A percentile compares a stretch with the other conserved stretches of the same genome.
phyloP scores from a whole-genome alignment of 371 early-diverging fungal species.

The Catenaria anguillulae region DNA sequence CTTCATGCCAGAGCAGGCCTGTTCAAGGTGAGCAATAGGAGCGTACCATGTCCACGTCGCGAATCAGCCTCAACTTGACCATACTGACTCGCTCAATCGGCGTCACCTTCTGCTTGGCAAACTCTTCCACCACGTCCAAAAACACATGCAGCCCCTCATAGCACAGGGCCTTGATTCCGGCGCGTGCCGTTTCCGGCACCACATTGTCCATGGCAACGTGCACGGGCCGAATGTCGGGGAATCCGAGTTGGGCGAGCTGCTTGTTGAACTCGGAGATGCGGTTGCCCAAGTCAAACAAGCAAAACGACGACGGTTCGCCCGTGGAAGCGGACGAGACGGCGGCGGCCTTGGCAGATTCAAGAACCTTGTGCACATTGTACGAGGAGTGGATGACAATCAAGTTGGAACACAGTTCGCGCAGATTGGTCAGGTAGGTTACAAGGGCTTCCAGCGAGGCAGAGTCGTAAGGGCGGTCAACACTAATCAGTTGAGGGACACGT shows the following conservation, averaged over 20 bases:
- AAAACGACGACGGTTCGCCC: background rate
- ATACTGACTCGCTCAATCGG: background rate
- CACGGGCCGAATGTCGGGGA: background rate
- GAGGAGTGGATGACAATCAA: background rate
- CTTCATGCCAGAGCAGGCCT: too few relatives aligned
- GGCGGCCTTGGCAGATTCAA: background rate
- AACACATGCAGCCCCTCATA: background rate
- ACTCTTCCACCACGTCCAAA: background rate
- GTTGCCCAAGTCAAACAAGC: background rate
- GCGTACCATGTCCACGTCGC: background rate
- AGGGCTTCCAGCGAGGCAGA: background rate
- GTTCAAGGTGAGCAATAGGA: too few relatives aligned
- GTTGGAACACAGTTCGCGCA: background rate
- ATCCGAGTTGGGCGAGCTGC: background rate
- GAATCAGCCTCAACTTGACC: background rate
- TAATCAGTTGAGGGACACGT: too few relatives aligned
- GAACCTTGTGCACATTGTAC: background rate
- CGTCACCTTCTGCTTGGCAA: background rate
- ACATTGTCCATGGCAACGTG: background rate
- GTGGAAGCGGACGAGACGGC: background rate
- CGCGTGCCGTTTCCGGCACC: background rate
- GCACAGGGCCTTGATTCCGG: background rate
- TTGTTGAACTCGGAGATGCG: background rate
- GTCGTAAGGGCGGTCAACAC: conserved; percentile 1
- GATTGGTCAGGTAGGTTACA: background rate